These are phyloP conservation scores for Cenchrus purpureus DNA, from an alignment of 176 grass and related monocot species.

Conservation along the genomic window DNA sequence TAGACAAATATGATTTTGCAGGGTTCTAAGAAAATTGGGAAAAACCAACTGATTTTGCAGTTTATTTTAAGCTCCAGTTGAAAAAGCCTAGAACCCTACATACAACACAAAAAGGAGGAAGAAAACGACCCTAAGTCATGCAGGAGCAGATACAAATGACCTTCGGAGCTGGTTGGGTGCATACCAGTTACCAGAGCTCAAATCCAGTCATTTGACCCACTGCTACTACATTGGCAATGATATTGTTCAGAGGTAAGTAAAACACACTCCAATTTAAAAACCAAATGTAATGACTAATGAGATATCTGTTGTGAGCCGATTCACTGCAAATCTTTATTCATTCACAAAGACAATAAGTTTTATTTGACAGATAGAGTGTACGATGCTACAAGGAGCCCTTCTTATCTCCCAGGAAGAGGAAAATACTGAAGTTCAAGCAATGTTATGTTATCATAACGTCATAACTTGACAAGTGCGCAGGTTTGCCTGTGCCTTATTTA, in stretches of 20 bases:
- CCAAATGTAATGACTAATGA: conserved; percentile 9
- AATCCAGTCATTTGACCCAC: neutral
- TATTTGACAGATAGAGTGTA: neutral
- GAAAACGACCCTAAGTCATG: neutral
- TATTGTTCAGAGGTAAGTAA: neutral
- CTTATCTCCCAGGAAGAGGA: neutral
- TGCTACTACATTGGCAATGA: neutral
- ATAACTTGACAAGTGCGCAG: neutral
- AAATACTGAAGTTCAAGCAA: neutral
- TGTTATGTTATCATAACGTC: conserved; percentile 3
- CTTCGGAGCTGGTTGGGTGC: neutral
- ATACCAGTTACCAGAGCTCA: neutral
- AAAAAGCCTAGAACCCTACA: no score
- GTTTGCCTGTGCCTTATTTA: neutral
- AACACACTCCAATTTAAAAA: conserved; percentile 21
- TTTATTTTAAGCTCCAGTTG: neutral
- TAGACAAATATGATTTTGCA: neutral
- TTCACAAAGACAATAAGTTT: neutral
- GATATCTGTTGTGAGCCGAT: neutral
- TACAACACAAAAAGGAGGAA: no score
- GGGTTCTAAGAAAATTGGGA: neutral
- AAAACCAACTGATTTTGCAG: neutral
- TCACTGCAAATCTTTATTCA: neutral
- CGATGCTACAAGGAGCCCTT: neutral
- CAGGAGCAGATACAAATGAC: neutral